Evolutionary conservation across 345 rosid species (phyloP), one percentile per base, ranked within the genome.

Genomic region (Hypericum androsaemum): DNA sequence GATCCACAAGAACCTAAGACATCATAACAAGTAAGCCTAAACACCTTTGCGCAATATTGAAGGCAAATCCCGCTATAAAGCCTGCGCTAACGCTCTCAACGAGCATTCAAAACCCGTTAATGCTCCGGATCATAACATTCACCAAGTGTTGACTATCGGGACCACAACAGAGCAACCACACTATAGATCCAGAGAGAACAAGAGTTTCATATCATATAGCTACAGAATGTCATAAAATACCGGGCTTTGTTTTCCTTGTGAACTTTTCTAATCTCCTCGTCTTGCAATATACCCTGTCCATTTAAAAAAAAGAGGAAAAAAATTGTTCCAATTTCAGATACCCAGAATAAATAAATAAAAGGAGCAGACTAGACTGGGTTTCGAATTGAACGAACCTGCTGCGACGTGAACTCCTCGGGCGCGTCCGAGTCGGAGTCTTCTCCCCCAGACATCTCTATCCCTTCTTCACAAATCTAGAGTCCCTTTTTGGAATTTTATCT

Each of bases 371-470:
- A 10, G 12, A 3, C 10, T 5, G 11, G 14, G 38, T 39, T 0
- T 11, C 10, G 22, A 32, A 47, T 14, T 1, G 14, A 38, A 47
- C 8, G 35, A 50, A 89, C 96, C 95, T 90, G 95, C 54, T 84
- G 86, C 12, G 76, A 72, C 3, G 88, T 74, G 52, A 83, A 70
- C 57, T 86, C 95, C 74, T 89, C 97, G 0, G 97, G 97, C 22
- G 78, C 78, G 37, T 83, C 86, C 6, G 83, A 81, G 16, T 76
- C 80, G 11, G 65, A 67, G 12, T 72, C 86, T 53, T 68, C 77
- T 45, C 57, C 67, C 11, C 61, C 75, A 60, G 76, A 74, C 97
- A 83, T 77, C 32, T 22, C 32, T 22, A 22, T 22, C 10, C 50
- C 22, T 46, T 14, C 50, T 46, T 13, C 8, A 32, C 15, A 15